Percentiles rank a stretch among this genome's conserved stretches.
phyloP scores from a whole-genome alignment of 495 filamentous ascomycete genomes.

The Lasiosphaeria miniovina region DNA sequence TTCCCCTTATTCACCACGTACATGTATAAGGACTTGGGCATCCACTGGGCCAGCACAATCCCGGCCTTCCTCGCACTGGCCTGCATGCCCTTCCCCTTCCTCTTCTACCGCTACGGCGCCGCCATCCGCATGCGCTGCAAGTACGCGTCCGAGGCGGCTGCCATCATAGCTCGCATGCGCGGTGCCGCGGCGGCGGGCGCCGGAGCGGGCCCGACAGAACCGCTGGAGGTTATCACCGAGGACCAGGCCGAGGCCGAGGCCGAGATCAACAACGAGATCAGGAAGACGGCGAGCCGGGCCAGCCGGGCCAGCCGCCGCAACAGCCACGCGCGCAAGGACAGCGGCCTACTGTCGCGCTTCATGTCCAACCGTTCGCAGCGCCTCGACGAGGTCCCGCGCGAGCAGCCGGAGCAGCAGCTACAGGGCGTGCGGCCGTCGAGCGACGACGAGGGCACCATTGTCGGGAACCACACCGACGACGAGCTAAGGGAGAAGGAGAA shows the following conservation, averaged over 20 bases:
- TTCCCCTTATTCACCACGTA: conserved; percentile 81
- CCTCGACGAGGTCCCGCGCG: no score
- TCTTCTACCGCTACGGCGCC: conserved; percentile 75
- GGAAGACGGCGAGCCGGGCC: conserved; percentile 2
- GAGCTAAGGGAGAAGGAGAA: no score
- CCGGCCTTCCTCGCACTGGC: conserved; percentile 73
- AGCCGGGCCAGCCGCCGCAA: background rate
- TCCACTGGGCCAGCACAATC: conserved; percentile 76
- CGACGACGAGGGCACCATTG: no score
- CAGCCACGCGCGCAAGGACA: no score
- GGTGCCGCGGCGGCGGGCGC: background rate
- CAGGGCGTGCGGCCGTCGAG: no score
- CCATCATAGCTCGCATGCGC: conserved; percentile 39
- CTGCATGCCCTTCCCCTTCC: conserved; percentile 75
- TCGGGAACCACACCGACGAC: no score
- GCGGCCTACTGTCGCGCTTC: no score
- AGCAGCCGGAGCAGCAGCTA: no score
- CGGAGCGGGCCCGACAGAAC: background rate
- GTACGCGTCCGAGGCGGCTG: conserved; percentile 66
- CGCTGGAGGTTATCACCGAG: conserved; percentile 15
- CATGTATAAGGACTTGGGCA: conserved; percentile 73
- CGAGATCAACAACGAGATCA: conserved; percentile 3
- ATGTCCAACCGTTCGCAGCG: no score
- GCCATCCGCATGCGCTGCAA: conserved; percentile 67
- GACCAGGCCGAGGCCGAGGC: conserved; percentile 12